Evolutionary conservation across 2,329 filamentous ascomycete species (phyloP), one percentile per base, ranked within the genome.

Genomic region (Fusarium aywerte): DNA sequence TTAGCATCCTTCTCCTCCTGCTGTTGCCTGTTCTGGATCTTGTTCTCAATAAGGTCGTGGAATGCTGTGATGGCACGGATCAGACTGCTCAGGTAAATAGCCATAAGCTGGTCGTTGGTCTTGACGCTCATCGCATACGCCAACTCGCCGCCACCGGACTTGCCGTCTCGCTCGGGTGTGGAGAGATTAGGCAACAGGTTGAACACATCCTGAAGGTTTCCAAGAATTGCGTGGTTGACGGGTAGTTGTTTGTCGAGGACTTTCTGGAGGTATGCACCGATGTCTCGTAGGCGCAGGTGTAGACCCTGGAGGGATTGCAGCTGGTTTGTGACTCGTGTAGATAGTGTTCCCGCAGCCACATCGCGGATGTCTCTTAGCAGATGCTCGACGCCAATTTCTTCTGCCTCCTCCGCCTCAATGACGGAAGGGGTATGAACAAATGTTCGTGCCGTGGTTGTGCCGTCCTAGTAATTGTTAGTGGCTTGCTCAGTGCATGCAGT

Each of bases 41-140:
- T 99, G 85, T 99, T 99, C 84, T 99, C 96, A 71, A 99, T 99
- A 71, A 99, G 83, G 78, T 99, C 96, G 79, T 99, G 96, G 90
- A 98, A 99, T 9, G 96, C 96, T 13, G 96, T 98, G 76, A 99
- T 99, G 58, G 96, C 96, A 64, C 96, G 88, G 80, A 99, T 98
- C 83, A 74, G 83, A 82, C 92, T 97, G 82, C 92, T 97, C 54
- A 99, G 85, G 80, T 99, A 99, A 78, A 99, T 98, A 51, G 94
- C 89, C 92, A 99, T 97, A 69, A 99, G 87, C 83, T 99, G 96
- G 79, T 99, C 96, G 76, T 99, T 99, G 60, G 95, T 98, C 88
- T 99, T 99, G 82, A 97, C 89, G 81, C 93, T 97, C 93, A 99
- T 97, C 33, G 96, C 94, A 65, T 96, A 88, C n/a, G 93, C 91